Conservation (phyloP, 192 early-diverging fungal genomes). For the Lobosporangium transversale region DNA sequence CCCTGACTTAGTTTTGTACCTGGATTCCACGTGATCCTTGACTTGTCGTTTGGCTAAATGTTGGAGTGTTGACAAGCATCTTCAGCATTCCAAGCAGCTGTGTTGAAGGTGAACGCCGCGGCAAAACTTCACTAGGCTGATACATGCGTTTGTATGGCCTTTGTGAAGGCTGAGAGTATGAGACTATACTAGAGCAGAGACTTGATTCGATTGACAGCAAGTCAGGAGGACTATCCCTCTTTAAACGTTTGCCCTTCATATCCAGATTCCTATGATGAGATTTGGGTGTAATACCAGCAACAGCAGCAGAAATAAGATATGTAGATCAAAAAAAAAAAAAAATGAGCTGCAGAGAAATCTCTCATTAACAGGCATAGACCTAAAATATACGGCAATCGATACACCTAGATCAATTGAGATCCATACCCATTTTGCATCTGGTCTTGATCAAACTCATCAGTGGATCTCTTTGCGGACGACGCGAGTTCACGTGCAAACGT, state of each 20-base stretch:
- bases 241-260: slow-evolving; percentile 12
- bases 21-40: slow-evolving; percentile 37
- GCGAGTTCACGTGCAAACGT: no score
- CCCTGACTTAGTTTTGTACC: slow-evolving; percentile 4
- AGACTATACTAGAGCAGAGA: slow-evolving; percentile 30
- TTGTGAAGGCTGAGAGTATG: slow-evolving; percentile 27
- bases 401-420: not conserved
- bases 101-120: slow-evolving; percentile 1
- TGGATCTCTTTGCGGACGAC: no score
- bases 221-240: not conserved
- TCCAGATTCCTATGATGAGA: not conserved
- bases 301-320: no score
- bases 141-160: not conserved
- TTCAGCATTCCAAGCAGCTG: slow-evolving; percentile 7
- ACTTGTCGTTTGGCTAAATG: slow-evolving; percentile 14
- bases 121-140: not conserved
- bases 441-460: slow-evolving; percentile 16
- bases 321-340: no score
- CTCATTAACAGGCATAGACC: not conserved
- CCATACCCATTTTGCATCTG: slow-evolving; percentile 4
- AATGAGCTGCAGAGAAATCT: no score
- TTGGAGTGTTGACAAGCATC: slow-evolving; percentile 5
- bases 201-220: slow-evolving; percentile 25
- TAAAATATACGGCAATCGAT: not conserved
- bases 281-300: no score